Evolutionary conservation across 2,329 filamentous ascomycete species (phyloP), one percentile per base, ranked within the genome.

Genomic region (Grosmannia serpens): DNA sequence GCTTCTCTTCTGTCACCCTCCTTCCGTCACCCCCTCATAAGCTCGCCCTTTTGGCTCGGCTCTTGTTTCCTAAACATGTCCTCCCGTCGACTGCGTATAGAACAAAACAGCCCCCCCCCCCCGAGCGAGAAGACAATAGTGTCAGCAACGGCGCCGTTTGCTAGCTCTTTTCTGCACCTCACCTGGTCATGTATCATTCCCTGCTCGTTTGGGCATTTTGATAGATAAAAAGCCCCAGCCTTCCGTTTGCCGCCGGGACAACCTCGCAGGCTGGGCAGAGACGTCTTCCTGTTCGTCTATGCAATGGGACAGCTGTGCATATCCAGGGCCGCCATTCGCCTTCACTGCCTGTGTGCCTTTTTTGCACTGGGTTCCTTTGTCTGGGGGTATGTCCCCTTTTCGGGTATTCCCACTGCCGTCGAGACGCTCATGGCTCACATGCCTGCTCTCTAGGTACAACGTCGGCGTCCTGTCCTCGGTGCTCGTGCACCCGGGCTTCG

Each of bases 391-490:
- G 73, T 68, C 22, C 46, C 20, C 27, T n/a, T 35, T 50, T 11
- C 9, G n/a, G n/a, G n/a, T n/a, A n/a, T 31, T 5, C 29, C 29
- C 5, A 31, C 29, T 31, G 29, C 29, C 10, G 29, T n/a, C n/a
- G n/a, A 51, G 15, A 22, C 49, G 20, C 31, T 52, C n/a, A n/a
- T n/a, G n/a, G 49, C 41, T 35, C 9, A 53, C 22, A 13, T 35
- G 46, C 35, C 49, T n/a, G 22, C 9, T 20, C 2, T n/a, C 26
- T 51, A 79, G 77, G 17, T 83, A 83, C 67, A 81, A 82, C 65
- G 76, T 84, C 63, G 81, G 80, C 56, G 73, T 84, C 50, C 71
- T 83, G 22, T 78, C 78, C 1, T 79, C 79, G 1, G 72, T 84
- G 44, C 77, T 82, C 56, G 77, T 81, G 6, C 76, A 82, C 63